Evolutionary conservation across 106 monocot species (phyloP), one percentile per base, ranked within the genome.

Genomic region (Amphibolis antarctica): DNA sequence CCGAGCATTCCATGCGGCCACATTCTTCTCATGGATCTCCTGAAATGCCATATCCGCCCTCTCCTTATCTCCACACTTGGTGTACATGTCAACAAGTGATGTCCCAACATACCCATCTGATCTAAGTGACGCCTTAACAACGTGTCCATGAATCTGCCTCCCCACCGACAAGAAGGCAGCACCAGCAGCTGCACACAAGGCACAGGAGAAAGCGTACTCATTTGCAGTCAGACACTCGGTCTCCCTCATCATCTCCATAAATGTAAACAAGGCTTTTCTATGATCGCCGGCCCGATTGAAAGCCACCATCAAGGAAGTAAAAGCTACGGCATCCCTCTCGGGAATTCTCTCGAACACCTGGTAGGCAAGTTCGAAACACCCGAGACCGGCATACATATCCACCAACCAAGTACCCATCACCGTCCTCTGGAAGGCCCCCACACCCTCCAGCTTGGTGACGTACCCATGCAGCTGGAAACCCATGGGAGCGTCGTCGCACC

Each of bases 1-100:
- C 22, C 81, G 28, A 62, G 78, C 78, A 69, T 85, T 85, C 78
- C 78, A 85, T 10, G 85, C 71, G 19, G 73, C 71, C 18, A 79
- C 71, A 63, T 44, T 76, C 11, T 81, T 81, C 30, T 49, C 63
- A 22, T 28, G 60, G 28, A 79, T 76, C 20, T 59, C 69, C 21
- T 17, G 15, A 66, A 81, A 76, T 6, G 75, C 81, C 44, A 23
- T 72, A 42, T 22, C 68, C 6, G 78, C 81, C 51, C 51, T 42
- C 56, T 69, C 62, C 57, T 73, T 76, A 12, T 81, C 66, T 28
- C 21, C 70, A 53, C 75, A 81, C 47, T 79, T 81, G 22, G 45
- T 67, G 69, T 85, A 85, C 27, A 81, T 50, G 70, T 81, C 78
- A 25, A 85, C 81, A 65, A 85, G 24, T 10, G 78, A 49, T 6